A percentile compares a stretch with the other conserved stretches of the same genome.
Evolutionary conservation across 2,329 filamentous ascomycete genomes (phyloP).

Genomic region (Aspergillus nomiae): DNA sequence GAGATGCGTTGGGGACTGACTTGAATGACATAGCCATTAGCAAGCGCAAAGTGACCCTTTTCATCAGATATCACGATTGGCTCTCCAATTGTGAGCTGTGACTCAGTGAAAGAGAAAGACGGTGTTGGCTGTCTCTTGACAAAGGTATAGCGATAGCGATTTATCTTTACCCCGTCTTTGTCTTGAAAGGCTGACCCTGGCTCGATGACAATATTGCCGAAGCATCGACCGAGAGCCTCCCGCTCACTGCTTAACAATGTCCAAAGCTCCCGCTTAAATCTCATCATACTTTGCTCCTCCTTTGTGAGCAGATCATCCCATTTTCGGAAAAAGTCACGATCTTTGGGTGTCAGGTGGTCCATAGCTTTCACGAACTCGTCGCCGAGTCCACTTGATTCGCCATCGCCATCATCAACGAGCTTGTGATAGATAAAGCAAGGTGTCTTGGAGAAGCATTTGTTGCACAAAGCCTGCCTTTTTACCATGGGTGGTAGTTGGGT

Average conservation of each 20-base stretch:
- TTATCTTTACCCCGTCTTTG: constrained; percentile 75
- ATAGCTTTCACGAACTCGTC: constrained; percentile 82
- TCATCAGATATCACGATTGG: constrained; percentile 97
- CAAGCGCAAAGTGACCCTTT: constrained; percentile 89
- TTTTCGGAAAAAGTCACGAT: constrained; percentile 85
- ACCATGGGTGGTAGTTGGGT: constrained; percentile 85
- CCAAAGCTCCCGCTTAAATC: constrained; percentile 87
- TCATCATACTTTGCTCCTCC: constrained; percentile 88
- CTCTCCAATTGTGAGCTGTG: constrained; percentile 82
- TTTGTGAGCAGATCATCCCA: constrained; percentile 94
- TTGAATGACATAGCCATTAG: constrained; percentile 84
- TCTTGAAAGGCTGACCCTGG: constrained; percentile 74
- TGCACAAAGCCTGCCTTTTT: constrained; percentile 77
- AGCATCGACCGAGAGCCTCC: constrained; percentile 86
- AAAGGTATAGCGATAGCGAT: constrained; percentile 85
- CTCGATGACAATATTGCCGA: constrained; percentile 82
- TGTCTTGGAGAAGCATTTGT: constrained; percentile 85
- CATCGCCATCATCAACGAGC: constrained; percentile 79
- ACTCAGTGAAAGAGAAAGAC: constrained; percentile 84
- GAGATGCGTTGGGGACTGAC: constrained; percentile 75
- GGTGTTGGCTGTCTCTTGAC: constrained; percentile 65
- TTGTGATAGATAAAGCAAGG: constrained; percentile 94
- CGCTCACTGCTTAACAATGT: constrained; percentile 89
- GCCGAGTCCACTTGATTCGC: constrained; percentile 77
- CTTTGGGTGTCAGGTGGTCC: constrained; percentile 70